These are phyloP conservation scores for Psidium guajava DNA, from an alignment of 345 rosid genomes.

Conservation along the genomic window DNA sequence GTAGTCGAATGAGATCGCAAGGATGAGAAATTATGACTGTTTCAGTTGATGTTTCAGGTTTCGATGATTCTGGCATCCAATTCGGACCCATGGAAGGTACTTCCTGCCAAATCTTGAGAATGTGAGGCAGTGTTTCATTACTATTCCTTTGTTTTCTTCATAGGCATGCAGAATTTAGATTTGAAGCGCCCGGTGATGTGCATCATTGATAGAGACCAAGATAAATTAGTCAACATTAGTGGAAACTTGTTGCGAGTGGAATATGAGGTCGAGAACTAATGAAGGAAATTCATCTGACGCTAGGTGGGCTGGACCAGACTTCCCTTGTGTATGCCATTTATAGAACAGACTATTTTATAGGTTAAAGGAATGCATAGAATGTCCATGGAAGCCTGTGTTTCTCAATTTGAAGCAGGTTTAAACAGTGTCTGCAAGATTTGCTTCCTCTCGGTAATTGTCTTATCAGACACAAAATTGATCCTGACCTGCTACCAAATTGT, in stretches of 20 bases:
- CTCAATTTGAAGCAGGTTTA: background rate
- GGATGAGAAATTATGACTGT: background rate
- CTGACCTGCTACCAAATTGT: background rate
- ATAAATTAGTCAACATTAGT: background rate
- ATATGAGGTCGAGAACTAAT: background rate
- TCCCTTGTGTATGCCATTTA: background rate
- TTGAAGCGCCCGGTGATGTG: background rate
- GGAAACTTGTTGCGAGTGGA: background rate
- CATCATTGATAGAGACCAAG: background rate
- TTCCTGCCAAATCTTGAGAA: background rate
- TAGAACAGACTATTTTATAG: background rate
- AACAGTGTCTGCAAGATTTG: background rate
- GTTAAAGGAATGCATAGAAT: background rate
- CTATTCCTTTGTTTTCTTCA: slow-evolving; percentile 3
- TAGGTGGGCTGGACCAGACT: background rate
- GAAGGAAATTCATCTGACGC: background rate
- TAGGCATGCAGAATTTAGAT: background rate
- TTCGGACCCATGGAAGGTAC: slow-evolving; percentile 92
- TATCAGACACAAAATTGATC: background rate
- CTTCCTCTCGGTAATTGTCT: background rate
- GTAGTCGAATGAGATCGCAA: background rate
- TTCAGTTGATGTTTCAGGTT: slow-evolving; percentile 37
- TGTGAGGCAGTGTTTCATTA: background rate
- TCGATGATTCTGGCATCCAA: slow-evolving; percentile 70
- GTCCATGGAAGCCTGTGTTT: background rate